phyloP scores from a whole-genome alignment of 2,329 filamentous ascomycete genomes.

The Penicillium sp. region DNA sequence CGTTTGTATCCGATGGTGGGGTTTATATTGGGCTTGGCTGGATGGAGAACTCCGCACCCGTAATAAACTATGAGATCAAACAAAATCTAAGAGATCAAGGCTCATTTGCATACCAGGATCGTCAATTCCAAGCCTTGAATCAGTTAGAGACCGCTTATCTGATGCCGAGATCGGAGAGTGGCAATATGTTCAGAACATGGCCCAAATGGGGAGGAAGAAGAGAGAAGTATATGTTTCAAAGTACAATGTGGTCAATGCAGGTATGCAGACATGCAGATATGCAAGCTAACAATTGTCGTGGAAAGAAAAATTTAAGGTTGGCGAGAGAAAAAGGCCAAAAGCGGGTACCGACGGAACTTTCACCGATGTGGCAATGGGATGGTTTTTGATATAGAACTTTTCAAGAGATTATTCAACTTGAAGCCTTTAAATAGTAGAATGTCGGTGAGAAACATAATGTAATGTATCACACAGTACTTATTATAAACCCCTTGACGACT shows the following conservation, averaged over 20 bases:
- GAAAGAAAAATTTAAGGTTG: conserved; percentile 23
- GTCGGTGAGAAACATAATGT: background rate
- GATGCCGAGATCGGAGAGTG: background rate
- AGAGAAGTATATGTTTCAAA: background rate
- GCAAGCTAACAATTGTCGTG: conserved; percentile 1
- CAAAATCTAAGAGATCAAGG: background rate
- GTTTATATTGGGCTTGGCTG: background rate
- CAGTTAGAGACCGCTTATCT: background rate
- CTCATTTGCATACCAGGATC: background rate
- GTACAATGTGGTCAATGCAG: background rate
- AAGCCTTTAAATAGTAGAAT: background rate
- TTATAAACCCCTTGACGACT: background rate
- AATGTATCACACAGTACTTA: background rate
- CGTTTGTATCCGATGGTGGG: conserved; percentile 9
- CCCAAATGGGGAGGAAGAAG: background rate
- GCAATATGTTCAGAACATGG: background rate
- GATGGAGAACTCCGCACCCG: background rate
- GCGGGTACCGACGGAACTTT: conserved; percentile 26
- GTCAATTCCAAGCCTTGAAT: background rate
- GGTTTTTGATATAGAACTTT: background rate
- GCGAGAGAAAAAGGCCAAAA: conserved; percentile 20
- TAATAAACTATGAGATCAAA: background rate
- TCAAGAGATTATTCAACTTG: background rate
- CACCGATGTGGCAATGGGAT: conserved; percentile 15
- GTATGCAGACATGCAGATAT: background rate